A percentile compares a stretch with the other conserved stretches of the same genome.
These are phyloP conservation scores for Begonia loranthoides DNA, from an alignment of 306 rosid genomes.

Conservation along the genomic window DNA sequence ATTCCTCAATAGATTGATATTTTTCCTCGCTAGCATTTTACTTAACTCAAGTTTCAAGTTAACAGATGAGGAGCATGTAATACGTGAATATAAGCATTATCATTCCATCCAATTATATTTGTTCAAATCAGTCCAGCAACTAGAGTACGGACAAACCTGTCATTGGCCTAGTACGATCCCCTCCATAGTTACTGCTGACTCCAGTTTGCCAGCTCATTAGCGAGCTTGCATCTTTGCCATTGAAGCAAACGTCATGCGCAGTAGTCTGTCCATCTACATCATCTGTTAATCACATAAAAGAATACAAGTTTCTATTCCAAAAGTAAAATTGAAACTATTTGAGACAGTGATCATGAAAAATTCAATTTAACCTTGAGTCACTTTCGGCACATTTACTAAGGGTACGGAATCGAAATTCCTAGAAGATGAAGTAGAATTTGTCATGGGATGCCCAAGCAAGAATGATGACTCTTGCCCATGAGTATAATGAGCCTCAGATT, in stretches of 20 bases:
- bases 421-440: conserved; percentile 36
- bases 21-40: no score
- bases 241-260: conserved; percentile 37
- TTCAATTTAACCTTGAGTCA: conserved; percentile 40
- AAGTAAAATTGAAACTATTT: not conserved
- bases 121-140: no score
- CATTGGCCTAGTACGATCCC: conserved; percentile 19
- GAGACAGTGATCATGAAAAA: not conserved
- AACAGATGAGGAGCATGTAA: no score
- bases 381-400: conserved; percentile 27
- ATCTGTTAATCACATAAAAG: conserved; percentile 26
- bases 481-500: conserved; percentile 44
- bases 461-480: conserved; percentile 53
- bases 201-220: conserved; percentile 24
- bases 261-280: conserved; percentile 28
- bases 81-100: no score
- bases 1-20: no score
- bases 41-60: no score
- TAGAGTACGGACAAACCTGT: conserved; percentile 28
- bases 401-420: conserved; percentile 48
- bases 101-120: no score
- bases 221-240: conserved; percentile 58
- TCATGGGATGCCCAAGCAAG: conserved; percentile 41
- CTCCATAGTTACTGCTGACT: conserved; percentile 24
- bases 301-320: not conserved